Conservation (phyloP, 352 stramenopile genomes). For the Blastocystis sp. region DNA sequence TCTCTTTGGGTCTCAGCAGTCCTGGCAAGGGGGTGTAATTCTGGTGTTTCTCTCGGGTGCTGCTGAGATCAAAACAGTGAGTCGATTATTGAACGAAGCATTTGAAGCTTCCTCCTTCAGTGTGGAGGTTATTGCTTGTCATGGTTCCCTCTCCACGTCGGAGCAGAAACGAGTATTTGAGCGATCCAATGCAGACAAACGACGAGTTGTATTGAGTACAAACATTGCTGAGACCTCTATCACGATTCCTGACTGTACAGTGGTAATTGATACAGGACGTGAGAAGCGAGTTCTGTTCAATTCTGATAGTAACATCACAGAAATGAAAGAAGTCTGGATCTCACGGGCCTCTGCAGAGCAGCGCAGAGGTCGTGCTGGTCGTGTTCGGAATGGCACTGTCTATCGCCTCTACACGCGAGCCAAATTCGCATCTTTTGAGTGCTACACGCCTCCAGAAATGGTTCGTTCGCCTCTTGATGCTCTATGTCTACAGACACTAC, state of each 20-base stretch:
- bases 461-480: constrained; percentile 85
- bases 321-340: constrained; percentile 72
- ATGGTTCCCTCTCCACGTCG: constrained; percentile 82
- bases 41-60: constrained; percentile 88
- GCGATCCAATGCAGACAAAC: constrained; percentile 60
- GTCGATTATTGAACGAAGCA: background rate
- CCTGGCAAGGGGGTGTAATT: constrained; percentile 66
- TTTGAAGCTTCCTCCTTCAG: constrained; percentile 41
- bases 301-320: constrained; percentile 70
- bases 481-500: constrained; percentile 87
- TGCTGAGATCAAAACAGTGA: constrained; percentile 81
- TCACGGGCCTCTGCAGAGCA: constrained; percentile 70
- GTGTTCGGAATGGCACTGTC: constrained; percentile 79
- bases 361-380: constrained; percentile 78
- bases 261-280: constrained; percentile 76
- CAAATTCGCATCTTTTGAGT: constrained; percentile 74
- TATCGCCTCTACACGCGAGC: constrained; percentile 79
- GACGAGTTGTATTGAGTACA: constrained; percentile 88
- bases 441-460: constrained; percentile 84
- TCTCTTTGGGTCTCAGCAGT: constrained; percentile 2
- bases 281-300: constrained; percentile 79
- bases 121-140: constrained; percentile 78
- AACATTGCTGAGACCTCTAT: constrained; percentile 91
- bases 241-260: constrained; percentile 84
- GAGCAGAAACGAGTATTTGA: constrained; percentile 87